Percentiles rank a stretch among this genome's conserved stretches.
phyloP scores from a whole-genome alignment of 495 filamentous ascomycete genomes.

The Daldinia bambusicola region DNA sequence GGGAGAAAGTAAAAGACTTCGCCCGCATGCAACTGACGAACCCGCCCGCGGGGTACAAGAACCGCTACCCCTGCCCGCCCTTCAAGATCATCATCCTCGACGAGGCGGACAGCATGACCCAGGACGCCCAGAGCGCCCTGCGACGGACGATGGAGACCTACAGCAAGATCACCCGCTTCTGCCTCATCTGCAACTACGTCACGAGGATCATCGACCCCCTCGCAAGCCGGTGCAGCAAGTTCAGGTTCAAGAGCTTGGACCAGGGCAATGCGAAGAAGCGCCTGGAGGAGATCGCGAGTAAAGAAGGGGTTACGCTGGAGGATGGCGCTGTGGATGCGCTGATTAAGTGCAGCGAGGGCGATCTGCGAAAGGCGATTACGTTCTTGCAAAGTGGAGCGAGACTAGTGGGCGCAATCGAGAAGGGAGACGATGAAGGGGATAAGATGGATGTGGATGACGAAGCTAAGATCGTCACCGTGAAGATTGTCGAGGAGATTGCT shows the following conservation, averaged over 20 bases:
- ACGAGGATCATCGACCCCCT: conserved; percentile 97
- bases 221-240: conserved; percentile 92
- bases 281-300: conserved; percentile 79
- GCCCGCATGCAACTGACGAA: conserved; percentile 93
- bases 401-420: conserved; percentile 69
- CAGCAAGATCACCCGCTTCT: conserved; percentile 94
- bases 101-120: conserved; percentile 98
- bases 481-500: conserved; percentile 91
- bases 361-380: conserved; percentile 94
- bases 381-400: conserved; percentile 92
- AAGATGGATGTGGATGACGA: conserved; percentile 69
- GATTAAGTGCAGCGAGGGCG: conserved; percentile 88
- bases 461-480: conserved; percentile 70
- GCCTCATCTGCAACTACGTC: conserved; percentile 98
- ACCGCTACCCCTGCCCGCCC: conserved; percentile 89
- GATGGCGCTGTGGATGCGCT: conserved; percentile 83
- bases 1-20: conserved; percentile 99
- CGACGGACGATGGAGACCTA: conserved; percentile 98
- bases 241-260: conserved; percentile 96
- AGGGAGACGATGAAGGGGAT: conserved; percentile 59
- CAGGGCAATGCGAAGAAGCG: conserved; percentile 78
- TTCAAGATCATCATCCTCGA: conserved; percentile 99
- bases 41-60: conserved; percentile 72
- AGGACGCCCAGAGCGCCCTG: conserved; percentile 93
- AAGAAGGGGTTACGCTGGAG: conserved; percentile 78